Conservation (phyloP, 768 basidiomycete genomes). For the Phaeolepiota aurea region DNA sequence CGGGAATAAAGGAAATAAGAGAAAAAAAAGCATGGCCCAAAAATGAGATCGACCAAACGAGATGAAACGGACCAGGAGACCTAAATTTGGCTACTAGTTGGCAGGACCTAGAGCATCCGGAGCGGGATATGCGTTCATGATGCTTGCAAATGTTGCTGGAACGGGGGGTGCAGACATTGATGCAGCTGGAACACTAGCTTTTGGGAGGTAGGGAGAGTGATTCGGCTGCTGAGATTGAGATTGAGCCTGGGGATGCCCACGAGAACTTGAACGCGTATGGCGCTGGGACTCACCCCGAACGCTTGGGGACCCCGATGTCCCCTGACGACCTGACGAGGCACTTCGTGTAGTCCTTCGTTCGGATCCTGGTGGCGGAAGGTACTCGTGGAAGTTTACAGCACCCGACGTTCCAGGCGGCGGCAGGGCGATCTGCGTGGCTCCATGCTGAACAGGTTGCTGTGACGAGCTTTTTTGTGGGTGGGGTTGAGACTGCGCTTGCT, state of each 20-base stretch:
- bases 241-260: too few species aligned
- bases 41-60: too few species aligned
- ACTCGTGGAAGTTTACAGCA: constrained; percentile 3
- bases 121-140: constrained; percentile 62
- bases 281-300: not conserved
- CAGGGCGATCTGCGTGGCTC: too few species aligned
- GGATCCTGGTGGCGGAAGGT: not conserved
- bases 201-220: not conserved
- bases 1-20: too few species aligned
- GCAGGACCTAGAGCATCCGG: constrained; percentile 11
- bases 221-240: too few species aligned
- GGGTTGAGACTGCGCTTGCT: constrained; percentile 4
- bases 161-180: not conserved
- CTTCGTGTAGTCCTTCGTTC: not conserved
- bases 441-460: too few species aligned
- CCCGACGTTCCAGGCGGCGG: too few species aligned
- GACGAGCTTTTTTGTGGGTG: too few species aligned
- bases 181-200: not conserved
- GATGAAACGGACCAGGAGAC: too few species aligned
- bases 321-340: not conserved
- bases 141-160: constrained; percentile 40
- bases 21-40: too few species aligned
- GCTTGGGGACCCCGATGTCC: not conserved
- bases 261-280: too few species aligned
- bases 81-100: too few species aligned